Conservation (phyloP, 345 rosid species). For the Capsella bursapastoris region DNA sequence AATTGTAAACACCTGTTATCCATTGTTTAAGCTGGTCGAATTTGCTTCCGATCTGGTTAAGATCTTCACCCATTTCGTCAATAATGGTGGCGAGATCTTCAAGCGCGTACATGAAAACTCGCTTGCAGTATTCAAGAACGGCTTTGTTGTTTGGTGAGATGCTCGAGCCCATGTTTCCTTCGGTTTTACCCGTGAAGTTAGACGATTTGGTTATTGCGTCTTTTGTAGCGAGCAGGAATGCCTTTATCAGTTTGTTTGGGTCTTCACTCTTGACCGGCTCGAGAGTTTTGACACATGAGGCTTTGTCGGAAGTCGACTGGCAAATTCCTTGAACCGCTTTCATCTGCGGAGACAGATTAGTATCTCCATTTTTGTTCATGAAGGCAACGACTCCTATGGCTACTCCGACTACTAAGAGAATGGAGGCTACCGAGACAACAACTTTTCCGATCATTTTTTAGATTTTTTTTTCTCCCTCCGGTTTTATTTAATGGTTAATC, state of each 20-base stretch:
- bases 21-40: slow-evolving; percentile 47
- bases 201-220: slow-evolving; percentile 45
- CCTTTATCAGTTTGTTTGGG: slow-evolving; percentile 58
- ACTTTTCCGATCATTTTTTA: slow-evolving; percentile 47
- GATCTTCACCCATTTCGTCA: slow-evolving; percentile 49
- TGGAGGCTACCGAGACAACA: slow-evolving; percentile 55
- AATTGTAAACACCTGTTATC: slow-evolving; percentile 66
- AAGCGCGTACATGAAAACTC: slow-evolving; percentile 47
- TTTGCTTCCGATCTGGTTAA: slow-evolving; percentile 39
- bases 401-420: slow-evolving; percentile 56
- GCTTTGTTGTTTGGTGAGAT: slow-evolving; percentile 48
- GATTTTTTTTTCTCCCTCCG: slow-evolving; percentile 42
- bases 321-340: slow-evolving; percentile 57
- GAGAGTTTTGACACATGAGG: slow-evolving; percentile 60
- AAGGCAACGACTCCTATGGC: slow-evolving; percentile 50
- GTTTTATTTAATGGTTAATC: slow-evolving; percentile 38
- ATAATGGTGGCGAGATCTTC: slow-evolving; percentile 42
- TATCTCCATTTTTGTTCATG: slow-evolving; percentile 15
- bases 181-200: slow-evolving; percentile 47
- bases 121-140: slow-evolving; percentile 48
- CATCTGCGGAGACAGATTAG: slow-evolving; percentile 42
- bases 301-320: slow-evolving; percentile 52
- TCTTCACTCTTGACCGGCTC: slow-evolving; percentile 52
- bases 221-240: slow-evolving; percentile 46
- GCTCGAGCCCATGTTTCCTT: slow-evolving; percentile 43